phyloP scores from a whole-genome alignment of 1,139 yeast species.

The Meyerozyma elateridarum region DNA sequence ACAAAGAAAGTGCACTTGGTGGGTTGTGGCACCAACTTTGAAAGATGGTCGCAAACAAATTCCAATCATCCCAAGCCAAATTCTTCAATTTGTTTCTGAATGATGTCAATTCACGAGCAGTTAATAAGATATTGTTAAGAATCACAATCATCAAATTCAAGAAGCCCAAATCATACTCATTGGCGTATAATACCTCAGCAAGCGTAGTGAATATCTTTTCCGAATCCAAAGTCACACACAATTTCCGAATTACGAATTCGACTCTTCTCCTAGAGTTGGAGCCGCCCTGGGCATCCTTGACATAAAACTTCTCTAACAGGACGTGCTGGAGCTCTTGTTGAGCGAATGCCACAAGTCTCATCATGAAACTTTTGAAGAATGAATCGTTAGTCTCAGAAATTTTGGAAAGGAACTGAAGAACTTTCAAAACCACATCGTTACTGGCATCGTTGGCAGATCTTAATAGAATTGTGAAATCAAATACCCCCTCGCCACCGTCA shows the following conservation, averaged over 20 bases:
- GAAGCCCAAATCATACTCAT: slow-evolving; percentile 57
- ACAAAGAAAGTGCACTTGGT: slow-evolving; percentile 81
- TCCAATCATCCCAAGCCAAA: slow-evolving; percentile 49
- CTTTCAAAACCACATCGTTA: slow-evolving; percentile 76
- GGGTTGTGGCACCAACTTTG: slow-evolving; percentile 92
- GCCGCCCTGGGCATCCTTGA: slow-evolving; percentile 1
- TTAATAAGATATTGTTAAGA: slow-evolving; percentile 79
- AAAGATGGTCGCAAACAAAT: slow-evolving; percentile 71
- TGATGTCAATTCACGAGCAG: slow-evolving; percentile 74
- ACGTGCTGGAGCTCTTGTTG: slow-evolving; percentile 40
- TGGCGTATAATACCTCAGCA: slow-evolving; percentile 64
- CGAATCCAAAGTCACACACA: slow-evolving; percentile 77
- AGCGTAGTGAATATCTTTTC: slow-evolving; percentile 79
- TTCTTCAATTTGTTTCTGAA: slow-evolving; percentile 64
- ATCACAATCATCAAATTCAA: slow-evolving; percentile 81
- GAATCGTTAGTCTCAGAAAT: slow-evolving; percentile 78
- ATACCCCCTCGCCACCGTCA: slow-evolving; percentile 21
- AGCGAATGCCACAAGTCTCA: slow-evolving; percentile 64
- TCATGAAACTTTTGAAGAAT: slow-evolving; percentile 73
- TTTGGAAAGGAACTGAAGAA: slow-evolving; percentile 70
- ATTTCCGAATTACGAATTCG: slow-evolving; percentile 77
- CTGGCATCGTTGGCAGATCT: slow-evolving; percentile 84
- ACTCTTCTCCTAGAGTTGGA: slow-evolving; percentile 47
- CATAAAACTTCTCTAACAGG: neutral
- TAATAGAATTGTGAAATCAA: slow-evolving; percentile 70